A percentile compares a stretch with the other conserved stretches of the same genome.
phyloP scores from a whole-genome alignment of 202 grass and related monocot genomes.

The Zoysia matrella region DNA sequence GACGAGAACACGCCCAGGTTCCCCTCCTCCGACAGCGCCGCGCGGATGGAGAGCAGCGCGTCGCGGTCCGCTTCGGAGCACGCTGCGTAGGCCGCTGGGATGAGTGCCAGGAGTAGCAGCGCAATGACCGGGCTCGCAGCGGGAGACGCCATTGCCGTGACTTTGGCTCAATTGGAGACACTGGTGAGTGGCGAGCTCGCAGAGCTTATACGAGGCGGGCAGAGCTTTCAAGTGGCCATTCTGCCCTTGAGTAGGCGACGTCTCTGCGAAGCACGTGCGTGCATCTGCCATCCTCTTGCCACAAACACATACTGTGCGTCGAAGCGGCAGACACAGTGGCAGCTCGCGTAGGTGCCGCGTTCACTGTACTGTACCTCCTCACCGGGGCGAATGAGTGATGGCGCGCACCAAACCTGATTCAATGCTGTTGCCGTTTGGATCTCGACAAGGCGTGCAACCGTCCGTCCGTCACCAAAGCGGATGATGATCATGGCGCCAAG shows the following conservation, averaged over 20 bases:
- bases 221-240: constrained; percentile 35
- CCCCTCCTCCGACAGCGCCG: constrained; percentile 76
- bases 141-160: constrained; percentile 33
- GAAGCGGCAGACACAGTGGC: background rate
- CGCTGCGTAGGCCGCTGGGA: background rate
- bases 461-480: background rate
- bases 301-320: background rate
- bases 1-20: constrained; percentile 83
- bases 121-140: background rate
- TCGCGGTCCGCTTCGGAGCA: constrained; percentile 58
- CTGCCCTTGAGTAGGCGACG: constrained; percentile 20
- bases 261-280: constrained; percentile 19
- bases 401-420: constrained; percentile 31
- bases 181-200: constrained; percentile 26
- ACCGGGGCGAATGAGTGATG: constrained; percentile 18
- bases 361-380: background rate
- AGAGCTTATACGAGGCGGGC: constrained; percentile 32
- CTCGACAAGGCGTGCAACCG: background rate
- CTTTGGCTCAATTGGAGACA: background rate
- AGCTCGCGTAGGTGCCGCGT: background rate
- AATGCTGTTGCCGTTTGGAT: constrained; percentile 23
- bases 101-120: background rate
- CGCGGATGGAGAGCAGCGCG: constrained; percentile 78
- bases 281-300: constrained; percentile 14
- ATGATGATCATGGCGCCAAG: background rate